These are phyloP conservation scores for Protomyces macrosporus DNA, from an alignment of 1,139 yeast species.

Conservation along the genomic window DNA sequence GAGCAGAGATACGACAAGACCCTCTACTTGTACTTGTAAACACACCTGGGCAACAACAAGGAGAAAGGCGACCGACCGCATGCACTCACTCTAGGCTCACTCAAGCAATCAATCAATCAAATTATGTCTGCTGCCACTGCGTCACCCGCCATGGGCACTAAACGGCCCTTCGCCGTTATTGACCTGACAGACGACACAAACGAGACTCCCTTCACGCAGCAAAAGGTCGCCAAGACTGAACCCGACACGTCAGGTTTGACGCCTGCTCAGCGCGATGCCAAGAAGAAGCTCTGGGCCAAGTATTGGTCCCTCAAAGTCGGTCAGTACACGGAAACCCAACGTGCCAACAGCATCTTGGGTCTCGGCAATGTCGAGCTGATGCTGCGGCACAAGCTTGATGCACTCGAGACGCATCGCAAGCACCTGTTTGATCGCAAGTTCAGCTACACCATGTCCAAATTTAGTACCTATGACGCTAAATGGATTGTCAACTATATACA, in stretches of 20 bases:
- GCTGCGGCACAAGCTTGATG: neutral
- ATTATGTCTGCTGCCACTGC: too few relatives aligned
- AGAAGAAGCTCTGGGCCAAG: neutral
- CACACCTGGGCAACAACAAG: too few relatives aligned
- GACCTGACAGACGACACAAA: neutral
- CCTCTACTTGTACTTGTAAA: too few relatives aligned
- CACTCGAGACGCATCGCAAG: neutral
- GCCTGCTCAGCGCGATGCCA: neutral
- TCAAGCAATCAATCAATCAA: too few relatives aligned
- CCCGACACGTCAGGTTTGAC: neutral
- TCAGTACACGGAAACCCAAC: neutral
- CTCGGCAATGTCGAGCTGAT: neutral
- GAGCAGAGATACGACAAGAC: too few relatives aligned
- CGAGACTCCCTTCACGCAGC: neutral
- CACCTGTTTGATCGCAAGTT: neutral
- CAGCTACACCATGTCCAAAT: neutral
- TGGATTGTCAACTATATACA: neutral
- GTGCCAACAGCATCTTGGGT: neutral
- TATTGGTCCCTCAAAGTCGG: neutral
- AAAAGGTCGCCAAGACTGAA: neutral
- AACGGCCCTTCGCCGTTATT: neutral
- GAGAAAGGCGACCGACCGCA: too few relatives aligned
- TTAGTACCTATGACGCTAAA: neutral
- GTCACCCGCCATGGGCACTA: neutral
- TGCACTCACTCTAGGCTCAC: too few relatives aligned